These are phyloP conservation scores for Boletus sp. DNA, from an alignment of 768 basidiomycete species.

Conservation along the genomic window DNA sequence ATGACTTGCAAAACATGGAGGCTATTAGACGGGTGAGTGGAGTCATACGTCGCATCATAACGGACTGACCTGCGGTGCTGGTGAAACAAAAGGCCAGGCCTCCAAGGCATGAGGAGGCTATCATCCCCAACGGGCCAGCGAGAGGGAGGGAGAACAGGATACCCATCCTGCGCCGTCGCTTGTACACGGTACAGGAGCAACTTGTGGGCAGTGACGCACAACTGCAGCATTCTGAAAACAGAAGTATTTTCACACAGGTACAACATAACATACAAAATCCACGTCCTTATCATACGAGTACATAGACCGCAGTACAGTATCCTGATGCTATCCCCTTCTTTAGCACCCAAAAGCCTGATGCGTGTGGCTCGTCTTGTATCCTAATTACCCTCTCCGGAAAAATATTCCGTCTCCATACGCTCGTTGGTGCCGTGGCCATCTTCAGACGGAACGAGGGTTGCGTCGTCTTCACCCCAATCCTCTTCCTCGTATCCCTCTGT, in stretches of 20 bases:
- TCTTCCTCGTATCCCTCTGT: background rate
- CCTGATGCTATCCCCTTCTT: no score
- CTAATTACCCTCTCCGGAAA: background rate
- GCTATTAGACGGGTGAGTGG: conserved; percentile 41
- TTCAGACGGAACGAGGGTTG: conserved; percentile 15
- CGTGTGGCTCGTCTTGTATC: background rate
- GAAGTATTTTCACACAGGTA: background rate
- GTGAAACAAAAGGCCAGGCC: conserved; percentile 85
- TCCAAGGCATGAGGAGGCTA: conserved; percentile 81
- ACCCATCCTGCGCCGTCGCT: no score
- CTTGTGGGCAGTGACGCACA: background rate
- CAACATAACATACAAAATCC: background rate
- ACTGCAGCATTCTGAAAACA: background rate
- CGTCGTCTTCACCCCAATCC: conserved; percentile 10
- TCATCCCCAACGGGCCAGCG: conserved; percentile 57
- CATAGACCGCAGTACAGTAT: background rate
- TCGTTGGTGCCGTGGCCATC: background rate
- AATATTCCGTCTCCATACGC: background rate
- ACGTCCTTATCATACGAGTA: background rate
- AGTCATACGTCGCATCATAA: conserved; percentile 2
- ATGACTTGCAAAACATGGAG: conserved; percentile 96
- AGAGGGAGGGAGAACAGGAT: no score
- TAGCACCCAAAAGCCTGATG: background rate
- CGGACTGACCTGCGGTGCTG: conserved; percentile 68
- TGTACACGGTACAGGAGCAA: no score